Evolutionary conservation across 305 asterid species (phyloP), one percentile per base, ranked within the genome.

Genomic region (Petunia hybrid): DNA sequence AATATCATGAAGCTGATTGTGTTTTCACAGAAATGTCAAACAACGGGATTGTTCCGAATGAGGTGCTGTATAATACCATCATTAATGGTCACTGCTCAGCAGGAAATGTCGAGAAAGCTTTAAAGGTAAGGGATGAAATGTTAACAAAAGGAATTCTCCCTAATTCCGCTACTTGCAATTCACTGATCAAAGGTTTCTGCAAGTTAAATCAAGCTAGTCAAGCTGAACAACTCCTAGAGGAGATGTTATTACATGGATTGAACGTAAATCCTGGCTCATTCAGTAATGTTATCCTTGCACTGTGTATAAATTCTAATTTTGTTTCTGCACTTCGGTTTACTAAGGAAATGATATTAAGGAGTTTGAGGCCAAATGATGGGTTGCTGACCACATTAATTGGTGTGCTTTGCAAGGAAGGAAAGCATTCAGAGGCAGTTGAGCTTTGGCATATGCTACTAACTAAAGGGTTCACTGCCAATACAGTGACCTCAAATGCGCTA

Each of bases 401-500:
- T 61, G 94, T 91, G 48, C 97, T 95, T 81, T 94, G 99, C 88
- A 85, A 86, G 84, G 86, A 86, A 51, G 83, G 84, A 63, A 95
- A 89, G 80, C 93, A 89, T 85, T 89, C 89, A 66, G 91, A 90
- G 78, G 99, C 97, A 65, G 64, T 95, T 55, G 87, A 89, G 63
- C 89, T 95, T 55, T 92, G 91, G 89, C 66, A 81, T 84, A 65
- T 77, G 84, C 90, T 95, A 78, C 85, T 84, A 77, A 85, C 82
- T 77, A 90, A 84, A 68, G 97, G 95, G 68, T 70, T 91, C 81
- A 84, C 82, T 7, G 85, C 86, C 77, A 95, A 90, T 88, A 89
- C 89, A 57, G 84, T 89, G 70, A 90, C 98, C 82, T 91, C 91
- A 80, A 95, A 94, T 81, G 93, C 98, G 81, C 97, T 95, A 82